Evolutionary conservation across 2,329 filamentous ascomycete genomes (phyloP).

Genomic region (Colletotrichum theobromicola): DNA sequence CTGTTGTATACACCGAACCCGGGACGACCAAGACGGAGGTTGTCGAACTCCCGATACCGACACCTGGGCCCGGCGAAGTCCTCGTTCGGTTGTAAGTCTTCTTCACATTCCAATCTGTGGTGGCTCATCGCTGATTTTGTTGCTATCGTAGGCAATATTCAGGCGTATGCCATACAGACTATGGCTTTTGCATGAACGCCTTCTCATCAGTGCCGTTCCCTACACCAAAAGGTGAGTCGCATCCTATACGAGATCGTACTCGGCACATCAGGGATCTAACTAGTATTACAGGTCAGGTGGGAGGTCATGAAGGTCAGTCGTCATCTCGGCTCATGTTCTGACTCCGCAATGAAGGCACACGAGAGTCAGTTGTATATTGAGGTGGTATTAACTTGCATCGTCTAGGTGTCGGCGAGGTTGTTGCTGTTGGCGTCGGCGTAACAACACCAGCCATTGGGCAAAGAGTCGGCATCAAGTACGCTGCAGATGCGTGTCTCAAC

Average conservation of each 20-base stretch:
- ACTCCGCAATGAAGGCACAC: neutral
- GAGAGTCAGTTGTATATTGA: neutral
- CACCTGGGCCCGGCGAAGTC: constrained; percentile 28
- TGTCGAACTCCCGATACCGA: constrained; percentile 27
- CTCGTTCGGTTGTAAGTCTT: constrained; percentile 26
- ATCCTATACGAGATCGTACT: neutral
- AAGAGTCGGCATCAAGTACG: constrained; percentile 26
- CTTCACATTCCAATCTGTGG: neutral
- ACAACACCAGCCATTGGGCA: constrained; percentile 18
- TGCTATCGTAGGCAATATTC: constrained; percentile 22
- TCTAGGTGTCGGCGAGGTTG: constrained; percentile 20
- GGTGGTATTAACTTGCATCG: neutral
- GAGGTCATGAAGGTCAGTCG: constrained; percentile 24
- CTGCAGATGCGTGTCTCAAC: constrained; percentile 25
- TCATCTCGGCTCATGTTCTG: too few relatives aligned
- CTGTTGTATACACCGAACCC: constrained; percentile 28
- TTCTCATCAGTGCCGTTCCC: constrained; percentile 22
- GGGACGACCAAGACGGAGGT: constrained; percentile 29
- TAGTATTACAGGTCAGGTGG: constrained; percentile 21
- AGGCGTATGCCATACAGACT: constrained; percentile 32
- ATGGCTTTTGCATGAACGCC: constrained; percentile 27
- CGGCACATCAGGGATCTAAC: neutral
- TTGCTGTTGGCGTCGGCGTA: constrained; percentile 21
- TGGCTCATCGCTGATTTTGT: neutral
- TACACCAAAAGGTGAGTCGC: constrained; percentile 5